Conservation (phyloP, 75 land plant species). For the Pseudotsuga menziesii region DNA sequence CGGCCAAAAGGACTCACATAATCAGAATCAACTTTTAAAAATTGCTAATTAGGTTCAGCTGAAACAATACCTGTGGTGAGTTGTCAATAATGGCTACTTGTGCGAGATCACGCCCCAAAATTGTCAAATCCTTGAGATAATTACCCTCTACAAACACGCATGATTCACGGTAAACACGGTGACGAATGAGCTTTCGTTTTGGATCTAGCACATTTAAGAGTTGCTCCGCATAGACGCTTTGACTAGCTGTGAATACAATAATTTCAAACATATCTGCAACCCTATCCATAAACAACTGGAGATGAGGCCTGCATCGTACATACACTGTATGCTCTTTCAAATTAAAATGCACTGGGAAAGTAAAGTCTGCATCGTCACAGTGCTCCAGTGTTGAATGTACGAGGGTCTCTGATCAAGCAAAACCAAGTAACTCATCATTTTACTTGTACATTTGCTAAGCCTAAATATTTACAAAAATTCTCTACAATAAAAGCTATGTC, state of each 20-base stretch:
- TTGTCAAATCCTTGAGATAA: conserved; percentile 72
- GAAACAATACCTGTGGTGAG: conserved; percentile 71
- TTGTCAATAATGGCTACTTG: conserved; percentile 87
- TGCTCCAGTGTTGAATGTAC: conserved; percentile 74
- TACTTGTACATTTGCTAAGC: not conserved
- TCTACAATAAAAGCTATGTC: not conserved
- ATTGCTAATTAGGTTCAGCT: not conserved
- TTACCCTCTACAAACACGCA: conserved; percentile 72
- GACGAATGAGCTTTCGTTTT: conserved; percentile 58
- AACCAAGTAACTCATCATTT: not conserved
- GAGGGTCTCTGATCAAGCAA: conserved; percentile 66
- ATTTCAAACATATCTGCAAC: conserved; percentile 81
- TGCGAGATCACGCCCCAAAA: conserved; percentile 79
- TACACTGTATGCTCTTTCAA: conserved; percentile 74
- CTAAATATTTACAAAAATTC: not conserved
- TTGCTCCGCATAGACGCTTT: conserved; percentile 84
- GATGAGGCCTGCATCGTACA: conserved; percentile 72
- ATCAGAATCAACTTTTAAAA: not conserved
- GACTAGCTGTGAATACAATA: conserved; percentile 84
- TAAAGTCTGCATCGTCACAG: conserved; percentile 81
- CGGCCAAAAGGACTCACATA: not conserved
- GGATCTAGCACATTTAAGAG: conserved; percentile 78
- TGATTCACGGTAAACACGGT: conserved; percentile 74
- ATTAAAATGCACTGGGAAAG: conserved; percentile 64
- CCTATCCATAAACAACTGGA: conserved; percentile 60